These are phyloP conservation scores for Sugiyamaella neomexicana DNA, from an alignment of 1,139 yeast genomes.

Conservation along the genomic window DNA sequence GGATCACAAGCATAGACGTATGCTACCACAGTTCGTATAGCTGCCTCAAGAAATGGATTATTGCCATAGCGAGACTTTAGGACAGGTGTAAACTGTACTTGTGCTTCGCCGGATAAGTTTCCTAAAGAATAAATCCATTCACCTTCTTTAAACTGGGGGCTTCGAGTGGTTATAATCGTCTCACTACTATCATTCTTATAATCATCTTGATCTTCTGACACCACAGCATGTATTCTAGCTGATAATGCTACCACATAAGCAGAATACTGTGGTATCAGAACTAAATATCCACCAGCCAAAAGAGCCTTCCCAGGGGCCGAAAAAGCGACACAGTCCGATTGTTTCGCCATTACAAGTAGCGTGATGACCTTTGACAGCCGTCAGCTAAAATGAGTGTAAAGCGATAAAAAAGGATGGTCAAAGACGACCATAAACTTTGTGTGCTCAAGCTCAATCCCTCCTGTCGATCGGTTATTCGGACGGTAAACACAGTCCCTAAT, in stretches of 20 bases:
- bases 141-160: constrained; percentile 79
- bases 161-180: constrained; percentile 48
- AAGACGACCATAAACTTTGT: neutral
- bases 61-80: constrained; percentile 20
- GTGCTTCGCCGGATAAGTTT: neutral
- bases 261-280: constrained; percentile 69
- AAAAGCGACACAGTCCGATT: constrained; percentile 41
- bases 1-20: constrained; percentile 46
- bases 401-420: neutral
- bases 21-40: constrained; percentile 55
- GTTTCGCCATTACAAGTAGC: constrained; percentile 6
- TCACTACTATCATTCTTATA: constrained; percentile 22
- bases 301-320: constrained; percentile 97
- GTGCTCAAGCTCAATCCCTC: neutral
- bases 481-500: too few species aligned
- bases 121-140: constrained; percentile 57
- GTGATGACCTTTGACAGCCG: too few species aligned
- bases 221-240: constrained; percentile 82
- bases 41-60: constrained; percentile 79
- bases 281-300: constrained; percentile 92
- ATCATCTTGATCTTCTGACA: constrained; percentile 32
- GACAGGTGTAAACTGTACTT: neutral
- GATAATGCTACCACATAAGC: constrained; percentile 88
- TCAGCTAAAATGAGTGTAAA: neutral
- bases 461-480: too few species aligned